Percentiles rank a stretch among this genome's conserved stretches.
These are phyloP conservation scores for Bidens hawaiensis DNA, from an alignment of 140 eudicot genomes.

Conservation along the genomic window DNA sequence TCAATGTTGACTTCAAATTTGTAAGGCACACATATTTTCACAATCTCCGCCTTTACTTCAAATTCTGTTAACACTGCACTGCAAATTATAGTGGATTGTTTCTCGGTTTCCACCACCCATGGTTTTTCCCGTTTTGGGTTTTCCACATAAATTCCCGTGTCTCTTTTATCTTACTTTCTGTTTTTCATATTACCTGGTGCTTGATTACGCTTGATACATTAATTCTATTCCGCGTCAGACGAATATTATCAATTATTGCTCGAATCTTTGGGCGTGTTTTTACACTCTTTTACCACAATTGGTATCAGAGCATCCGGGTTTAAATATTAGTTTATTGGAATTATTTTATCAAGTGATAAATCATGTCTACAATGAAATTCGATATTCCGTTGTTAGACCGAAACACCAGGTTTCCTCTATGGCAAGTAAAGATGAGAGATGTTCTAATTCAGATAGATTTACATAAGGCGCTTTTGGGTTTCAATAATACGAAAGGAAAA, in stretches of 20 bases:
- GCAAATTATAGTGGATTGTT: not conserved
- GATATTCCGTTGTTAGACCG: not conserved
- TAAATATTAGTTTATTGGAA: not conserved
- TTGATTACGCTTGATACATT: too few species aligned
- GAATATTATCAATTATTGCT: not conserved
- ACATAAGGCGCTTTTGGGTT: not conserved
- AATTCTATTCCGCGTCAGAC: too few species aligned
- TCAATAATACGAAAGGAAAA: too few species aligned
- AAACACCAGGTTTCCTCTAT: not conserved
- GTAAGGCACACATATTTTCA: too few species aligned
- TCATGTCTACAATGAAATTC: not conserved
- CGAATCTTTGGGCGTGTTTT: not conserved
- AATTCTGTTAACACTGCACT: too few species aligned
- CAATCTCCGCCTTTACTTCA: too few species aligned
- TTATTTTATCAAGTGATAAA: not conserved
- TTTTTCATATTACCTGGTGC: not conserved
- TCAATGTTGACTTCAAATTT: too few species aligned
- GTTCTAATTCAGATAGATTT: not conserved
- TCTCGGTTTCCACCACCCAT: too few species aligned
- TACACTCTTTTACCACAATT: not conserved
- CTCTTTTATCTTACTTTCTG: not conserved
- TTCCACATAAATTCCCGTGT: too few species aligned
- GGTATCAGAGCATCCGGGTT: not conserved
- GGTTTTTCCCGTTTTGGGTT: not conserved
- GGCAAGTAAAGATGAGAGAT: conserved; percentile 6